Evolutionary conservation across 768 basidiomycete species (phyloP), one percentile per base, ranked within the genome.

Genomic region (Rhizopogon vesiculosus): DNA sequence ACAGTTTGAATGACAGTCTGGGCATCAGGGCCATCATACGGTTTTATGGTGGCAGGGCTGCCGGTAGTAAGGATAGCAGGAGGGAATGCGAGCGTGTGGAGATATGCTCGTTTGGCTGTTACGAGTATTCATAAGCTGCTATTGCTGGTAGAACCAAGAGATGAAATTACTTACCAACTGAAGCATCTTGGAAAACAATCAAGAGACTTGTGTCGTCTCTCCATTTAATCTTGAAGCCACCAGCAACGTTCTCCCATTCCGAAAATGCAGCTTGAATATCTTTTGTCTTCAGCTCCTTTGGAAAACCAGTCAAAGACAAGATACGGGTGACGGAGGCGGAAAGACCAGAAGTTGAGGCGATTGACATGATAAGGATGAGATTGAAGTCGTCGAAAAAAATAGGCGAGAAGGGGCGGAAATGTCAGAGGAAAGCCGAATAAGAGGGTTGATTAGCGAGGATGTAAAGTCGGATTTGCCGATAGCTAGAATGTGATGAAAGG

Each of bases 201-300:
- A 95, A 76, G 41, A 96, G 89, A 67, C 91, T 95, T 39, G 92
- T 93, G 72, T 99, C 97, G 72, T 99, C 95, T 64, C 85, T 82
- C 97, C 97, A 99, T 71, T 99, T 99, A 69, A 99, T 95, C 80
- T 95, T 93, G 78, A 96, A 97, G 22, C 97, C 97, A 29, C 96
- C 97, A 55, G 78, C 83, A 51, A 86, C 76, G 57, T 74, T 79
- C 64, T 97, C 93, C 82, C 89, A 98, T 44, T 94, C 93, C 49
- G 86, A 77, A 71, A 98, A 97, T 44, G 93, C 89, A 42, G 79
- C 68, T 68, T 98, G 94, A 48, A 99, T 91, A 72, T 99, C 97
- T 70, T 93, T 88, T 51, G 97, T 99, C 78, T 98, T 99, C 65
- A 99, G 84, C 75, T 94, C 89, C 68, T 94, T 89, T 9, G 91